Percentiles rank a stretch among this genome's conserved stretches.
Conservation (phyloP, 2,329 filamentous ascomycete species). For the Pseudocercospora cruenta region DNA sequence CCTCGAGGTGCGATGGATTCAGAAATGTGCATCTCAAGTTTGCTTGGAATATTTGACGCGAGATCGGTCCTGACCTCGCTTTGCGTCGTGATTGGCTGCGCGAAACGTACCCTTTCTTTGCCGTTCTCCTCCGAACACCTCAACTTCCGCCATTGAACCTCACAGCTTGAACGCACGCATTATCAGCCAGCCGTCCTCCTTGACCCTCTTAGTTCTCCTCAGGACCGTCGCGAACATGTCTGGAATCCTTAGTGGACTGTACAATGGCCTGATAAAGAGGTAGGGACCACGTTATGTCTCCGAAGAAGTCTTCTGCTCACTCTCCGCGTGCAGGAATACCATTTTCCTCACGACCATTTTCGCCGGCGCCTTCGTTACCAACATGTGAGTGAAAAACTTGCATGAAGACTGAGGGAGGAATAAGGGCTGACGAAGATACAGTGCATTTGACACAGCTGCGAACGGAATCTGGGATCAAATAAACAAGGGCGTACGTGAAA, state of each 20-base stretch:
- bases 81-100: constrained; percentile 11
- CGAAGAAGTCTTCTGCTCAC: constrained; percentile 3
- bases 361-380: constrained; percentile 82
- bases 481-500: constrained; percentile 84
- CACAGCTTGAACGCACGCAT: background rate
- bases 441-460: constrained; percentile 79
- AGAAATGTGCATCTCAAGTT: background rate
- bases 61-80: constrained; percentile 8
- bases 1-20: background rate
- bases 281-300: constrained; percentile 58
- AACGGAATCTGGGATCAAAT: constrained; percentile 87
- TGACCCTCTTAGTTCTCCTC: background rate
- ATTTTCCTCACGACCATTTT: constrained; percentile 89
- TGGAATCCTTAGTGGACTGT: constrained; percentile 60
- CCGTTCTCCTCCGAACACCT: constrained; percentile 5
- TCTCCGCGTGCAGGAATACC: constrained; percentile 81
- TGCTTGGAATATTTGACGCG: background rate
- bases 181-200: constrained; percentile 9
- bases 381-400: constrained; percentile 68
- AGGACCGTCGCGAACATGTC: constrained; percentile 52
- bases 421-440: constrained; percentile 47
- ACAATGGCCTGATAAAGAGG: constrained; percentile 49
- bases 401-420: constrained; percentile 1
- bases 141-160: constrained; percentile 7
- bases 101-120: background rate